Conservation (phyloP, 176 grass and related monocot genomes). For the Paspalum vaginatum region DNA sequence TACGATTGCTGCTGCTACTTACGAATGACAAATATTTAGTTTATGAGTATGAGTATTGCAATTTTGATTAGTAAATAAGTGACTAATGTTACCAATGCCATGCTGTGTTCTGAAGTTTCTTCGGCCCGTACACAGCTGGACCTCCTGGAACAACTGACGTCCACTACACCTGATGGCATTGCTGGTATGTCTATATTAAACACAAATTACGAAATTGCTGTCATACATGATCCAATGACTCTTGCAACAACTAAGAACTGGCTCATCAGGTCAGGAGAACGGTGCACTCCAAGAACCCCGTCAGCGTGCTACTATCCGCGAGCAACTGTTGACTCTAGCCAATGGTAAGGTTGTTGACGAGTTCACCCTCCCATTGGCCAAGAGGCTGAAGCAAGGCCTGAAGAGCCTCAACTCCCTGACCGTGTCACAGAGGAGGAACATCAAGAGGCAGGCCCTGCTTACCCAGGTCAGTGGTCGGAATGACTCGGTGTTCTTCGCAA, state of each 20-base stretch:
- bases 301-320: conserved; percentile 50
- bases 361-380: conserved; percentile 80
- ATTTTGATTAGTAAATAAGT: background rate
- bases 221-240: background rate
- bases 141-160: conserved; percentile 87
- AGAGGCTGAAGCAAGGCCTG: conserved; percentile 72
- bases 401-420: conserved; percentile 62
- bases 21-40: background rate
- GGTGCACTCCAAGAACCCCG: background rate
- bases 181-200: conserved; percentile 51
- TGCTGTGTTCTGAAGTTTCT: conserved; percentile 54
- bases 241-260: background rate
- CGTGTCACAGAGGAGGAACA: conserved; percentile 80
- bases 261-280: conserved; percentile 40
- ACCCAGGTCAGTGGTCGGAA: conserved; percentile 73
- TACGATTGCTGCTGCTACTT: no score
- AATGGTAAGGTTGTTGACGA: conserved; percentile 57
- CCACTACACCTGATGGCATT: conserved; percentile 42
- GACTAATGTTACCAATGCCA: conserved; percentile 14
- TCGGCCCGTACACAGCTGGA: conserved; percentile 73
- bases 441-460: conserved; percentile 84
- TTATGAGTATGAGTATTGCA: background rate
- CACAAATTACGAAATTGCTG: background rate
- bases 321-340: conserved; percentile 63
- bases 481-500: conserved; percentile 84